Conservation (phyloP, 108 stramenopile genomes). For the Conticribra guillardii region DNA sequence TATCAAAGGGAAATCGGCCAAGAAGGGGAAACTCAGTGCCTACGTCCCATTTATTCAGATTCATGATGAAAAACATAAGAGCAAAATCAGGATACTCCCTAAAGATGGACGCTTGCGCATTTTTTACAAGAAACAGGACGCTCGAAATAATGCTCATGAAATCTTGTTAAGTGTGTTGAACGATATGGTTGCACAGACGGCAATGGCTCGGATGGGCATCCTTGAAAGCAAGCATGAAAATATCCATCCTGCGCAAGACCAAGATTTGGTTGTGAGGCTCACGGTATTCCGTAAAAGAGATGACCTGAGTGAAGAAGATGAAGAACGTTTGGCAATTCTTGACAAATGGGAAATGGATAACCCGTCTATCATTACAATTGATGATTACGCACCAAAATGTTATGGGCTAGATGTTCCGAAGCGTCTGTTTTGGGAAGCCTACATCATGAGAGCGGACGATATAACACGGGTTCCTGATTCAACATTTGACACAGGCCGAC, state of each 20-base stretch:
- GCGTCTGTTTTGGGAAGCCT: conserved; percentile 73
- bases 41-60: conserved; percentile 63
- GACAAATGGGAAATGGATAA: conserved; percentile 44
- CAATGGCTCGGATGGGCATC: conserved; percentile 8
- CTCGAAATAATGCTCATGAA: conserved; percentile 48
- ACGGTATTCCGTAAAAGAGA: neutral
- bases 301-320: neutral
- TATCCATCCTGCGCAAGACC: neutral
- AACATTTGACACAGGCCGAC: conserved; percentile 62
- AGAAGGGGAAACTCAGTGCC: conserved; percentile 50
- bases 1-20: conserved; percentile 62
- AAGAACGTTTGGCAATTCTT: conserved; percentile 13
- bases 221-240: neutral
- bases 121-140: conserved; percentile 56
- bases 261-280: neutral
- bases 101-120: conserved; percentile 54
- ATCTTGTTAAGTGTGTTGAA: conserved; percentile 35
- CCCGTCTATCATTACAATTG: conserved; percentile 48
- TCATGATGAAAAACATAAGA: conserved; percentile 59
- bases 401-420: conserved; percentile 67
- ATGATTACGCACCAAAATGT: conserved; percentile 51
- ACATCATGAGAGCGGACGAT: conserved; percentile 53
- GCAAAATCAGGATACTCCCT: conserved; percentile 49
- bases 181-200: conserved; percentile 31
- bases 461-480: conserved; percentile 55